These are phyloP conservation scores for Plasmodium chabaudi DNA, from an alignment of 169 alveolate species.

Conservation along the genomic window DNA sequence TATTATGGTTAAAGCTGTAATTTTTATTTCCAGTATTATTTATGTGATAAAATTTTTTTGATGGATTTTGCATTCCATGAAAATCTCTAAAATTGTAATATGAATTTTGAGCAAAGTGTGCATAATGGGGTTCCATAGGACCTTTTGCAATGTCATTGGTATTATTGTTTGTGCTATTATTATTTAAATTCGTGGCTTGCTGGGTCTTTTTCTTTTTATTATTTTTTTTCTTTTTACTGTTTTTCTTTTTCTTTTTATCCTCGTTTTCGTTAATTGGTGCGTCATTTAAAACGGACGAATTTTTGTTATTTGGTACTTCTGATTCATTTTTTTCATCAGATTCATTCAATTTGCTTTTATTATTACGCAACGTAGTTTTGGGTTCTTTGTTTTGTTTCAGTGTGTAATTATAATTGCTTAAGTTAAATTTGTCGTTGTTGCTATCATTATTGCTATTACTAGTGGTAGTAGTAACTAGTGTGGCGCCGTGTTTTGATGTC, in stretches of 20 bases:
- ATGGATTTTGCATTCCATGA: constrained; percentile 3
- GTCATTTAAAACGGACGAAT: constrained; percentile 10
- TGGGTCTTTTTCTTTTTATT: constrained; percentile 13
- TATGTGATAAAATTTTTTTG: constrained; percentile 18
- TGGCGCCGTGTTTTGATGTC: not conserved
- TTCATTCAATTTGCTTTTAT: constrained; percentile 7
- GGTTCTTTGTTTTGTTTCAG: constrained; percentile 6
- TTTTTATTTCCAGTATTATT: not conserved
- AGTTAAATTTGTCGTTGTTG: not conserved
- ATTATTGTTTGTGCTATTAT: constrained; percentile 4
- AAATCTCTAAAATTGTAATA: constrained; percentile 19
- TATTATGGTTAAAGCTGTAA: not conserved
- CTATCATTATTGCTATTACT: not conserved
- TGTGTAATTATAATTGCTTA: constrained; percentile 11
- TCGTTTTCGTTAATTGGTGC: not conserved
- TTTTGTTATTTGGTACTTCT: constrained; percentile 14
- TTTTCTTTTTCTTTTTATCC: not conserved
- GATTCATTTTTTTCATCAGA: constrained; percentile 13
- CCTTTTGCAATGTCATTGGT: constrained; percentile 17
- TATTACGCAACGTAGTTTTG: not conserved
- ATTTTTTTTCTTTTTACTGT: constrained; percentile 20
- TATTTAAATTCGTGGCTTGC: not conserved
- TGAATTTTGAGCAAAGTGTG: constrained; percentile 28
- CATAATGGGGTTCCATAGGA: constrained; percentile 15
- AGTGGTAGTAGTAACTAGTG: not conserved